Evolutionary conservation across 2,329 filamentous ascomycete species (phyloP), one percentile per base, ranked within the genome.

Genomic region (Xenoacremonium recifei): DNA sequence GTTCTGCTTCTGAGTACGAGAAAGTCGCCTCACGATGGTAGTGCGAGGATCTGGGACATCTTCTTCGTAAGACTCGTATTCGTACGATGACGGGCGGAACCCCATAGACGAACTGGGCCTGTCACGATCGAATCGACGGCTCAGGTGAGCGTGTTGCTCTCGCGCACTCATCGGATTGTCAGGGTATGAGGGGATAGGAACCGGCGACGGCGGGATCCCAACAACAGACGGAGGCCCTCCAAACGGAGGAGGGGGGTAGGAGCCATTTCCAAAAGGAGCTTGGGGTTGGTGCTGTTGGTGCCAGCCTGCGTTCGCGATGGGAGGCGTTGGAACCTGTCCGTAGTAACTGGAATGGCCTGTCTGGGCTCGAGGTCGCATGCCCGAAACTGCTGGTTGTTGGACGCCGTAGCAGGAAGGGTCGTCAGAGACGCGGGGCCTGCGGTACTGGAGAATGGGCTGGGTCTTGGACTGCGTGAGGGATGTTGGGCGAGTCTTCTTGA

Each of bases 1-100:
- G 6, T 63, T 47, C 37, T 53, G 47, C 15, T 32, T 10, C 16
- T 45, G 56, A 11, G 62, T 62, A 23, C 64, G 55, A 1, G 75
- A 77, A n/a, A 67, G 49, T 17, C 71, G 70, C 19, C 73, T 66
- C 5, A 60, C 35, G 2, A 72, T 45, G 4, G 57, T 59, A 11
- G 63, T 58, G 3, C 64, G 57, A 20, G 65, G 58, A 4, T 34
- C 32, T 19, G 17, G 7, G 6, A 6, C 12, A 15, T 71, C 63
- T 10, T 68, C 65, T 3, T 72, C 69, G 35, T 69, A 72, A 4
- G 71, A 68, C 10, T 70, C 65, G 39, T 69, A 72, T 0, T 65
- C 64, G 30, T 51, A 44, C 3, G 56, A 40, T 11, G 54, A 50
- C 32, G 50, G 57, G 17, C 51, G 65, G 41, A 62, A 70, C 11